A percentile compares a stretch with the other conserved stretches of the same genome.
Evolutionary conservation across 352 stramenopile genomes (phyloP).

Genomic region (Phytophthora hibernalis): DNA sequence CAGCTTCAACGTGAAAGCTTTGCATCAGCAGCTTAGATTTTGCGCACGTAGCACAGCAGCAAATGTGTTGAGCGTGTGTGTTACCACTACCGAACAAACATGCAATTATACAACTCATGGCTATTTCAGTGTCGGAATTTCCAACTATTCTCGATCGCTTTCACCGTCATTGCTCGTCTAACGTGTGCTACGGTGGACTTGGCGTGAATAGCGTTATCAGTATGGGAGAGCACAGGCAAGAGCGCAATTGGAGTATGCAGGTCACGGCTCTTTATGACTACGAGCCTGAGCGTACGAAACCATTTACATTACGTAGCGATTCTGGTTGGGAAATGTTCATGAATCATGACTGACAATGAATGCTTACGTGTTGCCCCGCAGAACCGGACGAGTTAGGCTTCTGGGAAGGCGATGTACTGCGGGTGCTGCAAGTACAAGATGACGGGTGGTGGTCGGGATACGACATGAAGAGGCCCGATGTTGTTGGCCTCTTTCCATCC

Average conservation of each 20-base stretch:
- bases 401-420: slow-evolving; percentile 49
- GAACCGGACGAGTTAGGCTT: slow-evolving; percentile 68
- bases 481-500: slow-evolving; percentile 62
- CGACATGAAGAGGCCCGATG: slow-evolving; percentile 31
- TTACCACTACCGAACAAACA: neutral
- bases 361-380: slow-evolving; percentile 14
- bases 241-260: slow-evolving; percentile 49
- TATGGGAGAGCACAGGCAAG: slow-evolving; percentile 20
- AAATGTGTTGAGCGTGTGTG: neutral
- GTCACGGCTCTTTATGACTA: slow-evolving; percentile 69
- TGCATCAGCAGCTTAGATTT: slow-evolving; percentile 9
- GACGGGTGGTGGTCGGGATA: slow-evolving; percentile 75
- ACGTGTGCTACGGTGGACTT: neutral
- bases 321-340: neutral
- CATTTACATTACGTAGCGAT: neutral
- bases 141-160: slow-evolving; percentile 23
- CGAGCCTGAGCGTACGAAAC: slow-evolving; percentile 58
- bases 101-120: slow-evolving; percentile 1
- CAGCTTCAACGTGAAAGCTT: slow-evolving; percentile 29
- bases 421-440: slow-evolving; percentile 59
- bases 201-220: neutral
- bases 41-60: neutral
- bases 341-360: neutral
- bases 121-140: slow-evolving; percentile 25
- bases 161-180: neutral